These are phyloP conservation scores for Echinochloa phyllopogon DNA, from an alignment of 176 grass and related monocot genomes.

Conservation along the genomic window DNA sequence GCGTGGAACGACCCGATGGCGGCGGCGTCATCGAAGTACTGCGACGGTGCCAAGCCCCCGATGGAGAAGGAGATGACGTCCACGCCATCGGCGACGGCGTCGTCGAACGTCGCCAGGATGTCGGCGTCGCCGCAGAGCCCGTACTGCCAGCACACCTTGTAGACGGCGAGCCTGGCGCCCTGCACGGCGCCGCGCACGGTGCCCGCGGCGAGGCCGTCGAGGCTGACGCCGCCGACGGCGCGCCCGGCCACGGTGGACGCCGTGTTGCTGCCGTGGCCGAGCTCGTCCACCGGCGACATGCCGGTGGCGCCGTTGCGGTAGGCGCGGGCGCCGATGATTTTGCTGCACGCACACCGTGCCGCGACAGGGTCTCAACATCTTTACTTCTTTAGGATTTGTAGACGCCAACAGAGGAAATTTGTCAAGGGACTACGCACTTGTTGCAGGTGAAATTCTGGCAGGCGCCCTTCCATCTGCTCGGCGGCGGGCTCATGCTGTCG, in stretches of 20 bases:
- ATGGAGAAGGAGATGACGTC: slow-evolving; percentile 15
- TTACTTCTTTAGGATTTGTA: no score
- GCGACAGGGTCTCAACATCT: background rate
- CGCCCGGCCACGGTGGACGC: slow-evolving; percentile 31
- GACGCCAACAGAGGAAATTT: background rate
- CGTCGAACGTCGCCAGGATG: background rate
- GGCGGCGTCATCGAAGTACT: background rate
- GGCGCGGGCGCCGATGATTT: slow-evolving; percentile 7
- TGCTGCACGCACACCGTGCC: background rate
- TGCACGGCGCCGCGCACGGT: background rate
- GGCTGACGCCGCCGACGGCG: background rate
- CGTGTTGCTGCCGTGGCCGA: slow-evolving; percentile 37
- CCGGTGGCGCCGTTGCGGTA: background rate
- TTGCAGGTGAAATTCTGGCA: background rate
- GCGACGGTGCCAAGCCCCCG: background rate
- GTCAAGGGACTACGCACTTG: background rate
- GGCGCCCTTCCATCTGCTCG: slow-evolving; percentile 48
- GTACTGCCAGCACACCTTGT: slow-evolving; percentile 14
- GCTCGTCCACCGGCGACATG: background rate
- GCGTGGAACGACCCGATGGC: slow-evolving; percentile 3
- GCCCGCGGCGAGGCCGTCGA: background rate
- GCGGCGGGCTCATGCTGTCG: slow-evolving; percentile 39
- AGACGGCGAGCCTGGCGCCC: slow-evolving; percentile 37
- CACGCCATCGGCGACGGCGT: slow-evolving; percentile 26
- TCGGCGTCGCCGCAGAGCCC: background rate